Evolutionary conservation across 345 rosid species (phyloP), one percentile per base, ranked within the genome.

Genomic region (Rhodamnia rubescens): DNA sequence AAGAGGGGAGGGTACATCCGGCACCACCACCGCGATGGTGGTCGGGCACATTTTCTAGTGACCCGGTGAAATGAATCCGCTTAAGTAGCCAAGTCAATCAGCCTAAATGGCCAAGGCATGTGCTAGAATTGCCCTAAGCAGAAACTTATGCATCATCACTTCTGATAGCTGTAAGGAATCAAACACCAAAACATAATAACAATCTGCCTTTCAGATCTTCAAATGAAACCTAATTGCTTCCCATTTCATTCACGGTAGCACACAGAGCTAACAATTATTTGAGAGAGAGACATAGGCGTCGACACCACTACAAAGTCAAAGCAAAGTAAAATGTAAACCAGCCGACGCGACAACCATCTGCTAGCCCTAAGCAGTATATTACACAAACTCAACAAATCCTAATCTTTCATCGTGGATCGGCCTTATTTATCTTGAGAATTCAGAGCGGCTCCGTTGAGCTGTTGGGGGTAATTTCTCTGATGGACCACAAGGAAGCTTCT

Each of bases 391-490:
- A 8, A 69, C 47, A 69, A 32, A 69, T 32, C 47, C 24, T 8
- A 18, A 18, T 69, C 47, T 69, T 69, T 36, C 78, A 32, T 32
- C 21, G 24, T 10, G 21, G 78, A 32, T 69, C 5, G 44, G 47
- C 1, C 44, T 40, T 36, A 16, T 32, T 32, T 69, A 69, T 16
- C 78, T 69, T 8, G 78, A 69, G 78, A 69, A 16, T 4, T 4
- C 32, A 29, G 78, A 32, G 47, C 54, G 53, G 91, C 86, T 89
- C 44, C 93, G 88, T 82, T 64, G 92, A 55, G 98, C 97, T 6
- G 92, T 92, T 8, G 96, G 96, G 32, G 97, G 97, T 83, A 95
- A 89, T 83, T 92, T 94, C 89, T 94, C 98, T 1, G 94, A 90
- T 44, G 95, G 93, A 69, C 98, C 97, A 8, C 88, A 88, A 0